Conservation (phyloP, 371 early-diverging fungal species). For the Gilbertella persicaria region DNA sequence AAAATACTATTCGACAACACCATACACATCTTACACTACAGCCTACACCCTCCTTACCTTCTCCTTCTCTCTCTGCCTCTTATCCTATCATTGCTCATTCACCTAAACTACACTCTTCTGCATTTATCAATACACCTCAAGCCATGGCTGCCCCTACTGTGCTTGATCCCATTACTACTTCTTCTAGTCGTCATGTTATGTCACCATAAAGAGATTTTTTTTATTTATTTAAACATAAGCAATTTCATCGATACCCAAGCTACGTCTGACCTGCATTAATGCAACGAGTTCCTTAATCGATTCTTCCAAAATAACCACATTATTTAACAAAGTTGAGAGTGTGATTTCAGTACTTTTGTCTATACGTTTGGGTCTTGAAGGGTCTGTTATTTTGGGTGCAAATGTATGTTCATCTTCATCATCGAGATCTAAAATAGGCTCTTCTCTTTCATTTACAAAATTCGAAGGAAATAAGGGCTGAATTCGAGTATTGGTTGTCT, state of each 20-base stretch:
- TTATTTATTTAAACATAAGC: conserved; percentile 9
- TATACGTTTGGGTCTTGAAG: conserved; percentile 30
- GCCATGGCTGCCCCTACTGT: conserved; percentile 39
- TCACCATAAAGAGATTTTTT: neutral
- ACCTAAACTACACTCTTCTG: conserved; percentile 24
- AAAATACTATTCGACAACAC: conserved; percentile 7
- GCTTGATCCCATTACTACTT: conserved; percentile 42
- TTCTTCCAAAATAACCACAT: conserved; percentile 91
- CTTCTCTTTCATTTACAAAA: conserved; percentile 54
- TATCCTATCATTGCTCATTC: conserved; percentile 24
- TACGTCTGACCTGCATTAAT: conserved; percentile 77
- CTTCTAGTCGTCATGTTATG: conserved; percentile 8
- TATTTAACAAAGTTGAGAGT: conserved; percentile 75
- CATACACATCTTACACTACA: conserved; percentile 25
- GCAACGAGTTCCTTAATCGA: conserved; percentile 89
- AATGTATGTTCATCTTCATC: conserved; percentile 53
- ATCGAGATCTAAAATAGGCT: conserved; percentile 37
- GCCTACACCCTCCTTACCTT: conserved; percentile 12
- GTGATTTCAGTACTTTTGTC: conserved; percentile 59
- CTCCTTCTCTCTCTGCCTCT: conserved; percentile 23
- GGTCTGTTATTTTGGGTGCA: conserved; percentile 41
- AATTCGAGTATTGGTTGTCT: conserved; percentile 48
- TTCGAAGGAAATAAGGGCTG: conserved; percentile 64
- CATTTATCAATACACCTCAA: conserved; percentile 34
- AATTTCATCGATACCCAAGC: conserved; percentile 70